Percentiles rank a stretch among this genome's conserved stretches.
These are phyloP conservation scores for Nakazawaea anatomiae DNA, from an alignment of 805 yeast genomes.

Conservation along the genomic window DNA sequence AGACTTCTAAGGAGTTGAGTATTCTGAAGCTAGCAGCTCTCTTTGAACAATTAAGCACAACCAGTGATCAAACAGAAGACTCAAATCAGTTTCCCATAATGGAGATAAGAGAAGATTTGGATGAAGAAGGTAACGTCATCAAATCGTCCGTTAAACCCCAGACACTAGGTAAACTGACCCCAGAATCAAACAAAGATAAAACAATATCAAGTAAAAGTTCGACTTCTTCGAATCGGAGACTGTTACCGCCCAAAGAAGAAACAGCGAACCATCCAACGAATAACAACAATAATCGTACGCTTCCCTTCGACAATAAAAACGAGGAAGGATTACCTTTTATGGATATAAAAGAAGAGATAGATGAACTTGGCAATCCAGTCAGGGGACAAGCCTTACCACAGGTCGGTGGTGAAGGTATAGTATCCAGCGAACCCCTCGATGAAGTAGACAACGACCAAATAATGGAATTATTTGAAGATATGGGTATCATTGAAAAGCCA, in stretches of 20 bases:
- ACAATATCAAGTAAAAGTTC: too few relatives aligned
- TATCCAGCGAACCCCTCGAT: constrained; percentile 8
- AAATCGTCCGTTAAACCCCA: constrained; percentile 35
- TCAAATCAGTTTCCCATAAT: constrained; percentile 58
- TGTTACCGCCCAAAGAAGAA: neutral
- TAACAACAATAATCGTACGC: neutral
- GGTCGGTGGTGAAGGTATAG: constrained; percentile 18
- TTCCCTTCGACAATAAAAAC: constrained; percentile 14
- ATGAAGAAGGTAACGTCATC: constrained; percentile 74
- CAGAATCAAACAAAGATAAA: too few relatives aligned
- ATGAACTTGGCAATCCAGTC: constrained; percentile 70
- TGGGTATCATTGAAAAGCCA: constrained; percentile 18
- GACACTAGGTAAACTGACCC: constrained; percentile 11
- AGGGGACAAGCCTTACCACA: constrained; percentile 33
- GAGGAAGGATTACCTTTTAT: constrained; percentile 56
- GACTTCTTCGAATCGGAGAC: too few relatives aligned
- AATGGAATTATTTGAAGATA: constrained; percentile 26
- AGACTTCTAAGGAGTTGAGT: constrained; percentile 17
- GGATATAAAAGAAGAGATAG: constrained; percentile 75
- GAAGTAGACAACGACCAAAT: constrained; percentile 24
- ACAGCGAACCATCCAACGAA: neutral
- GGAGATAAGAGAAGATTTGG: constrained; percentile 81
- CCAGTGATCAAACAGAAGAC: constrained; percentile 10
- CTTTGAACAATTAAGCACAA: constrained; percentile 16
- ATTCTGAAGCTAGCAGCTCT: constrained; percentile 20